Evolutionary conservation across 192 early-diverging fungal species (phyloP).

Genomic region (Coemansia sp.): DNA sequence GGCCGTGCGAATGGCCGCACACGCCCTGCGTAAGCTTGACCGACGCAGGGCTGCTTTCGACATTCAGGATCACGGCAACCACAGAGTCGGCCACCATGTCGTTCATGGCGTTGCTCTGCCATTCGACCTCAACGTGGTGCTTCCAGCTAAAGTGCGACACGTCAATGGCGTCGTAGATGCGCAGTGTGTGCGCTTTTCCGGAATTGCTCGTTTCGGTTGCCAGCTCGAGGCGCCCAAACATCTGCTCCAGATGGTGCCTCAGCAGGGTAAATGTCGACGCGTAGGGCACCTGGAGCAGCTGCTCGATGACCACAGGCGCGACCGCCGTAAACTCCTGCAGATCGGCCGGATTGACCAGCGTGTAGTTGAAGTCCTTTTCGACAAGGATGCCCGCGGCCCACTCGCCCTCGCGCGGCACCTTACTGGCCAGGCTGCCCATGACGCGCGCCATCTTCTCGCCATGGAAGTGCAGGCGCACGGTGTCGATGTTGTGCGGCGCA

Average conservation of each 20-base stretch:
- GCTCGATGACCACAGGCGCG: constrained; percentile 68
- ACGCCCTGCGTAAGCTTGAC: constrained; percentile 64
- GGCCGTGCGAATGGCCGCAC: constrained; percentile 26
- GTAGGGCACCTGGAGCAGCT: constrained; percentile 73
- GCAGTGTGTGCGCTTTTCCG: constrained; percentile 28
- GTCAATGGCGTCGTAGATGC: constrained; percentile 74
- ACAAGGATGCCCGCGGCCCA: constrained; percentile 78
- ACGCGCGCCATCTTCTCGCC: constrained; percentile 95
- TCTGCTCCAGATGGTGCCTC: constrained; percentile 86
- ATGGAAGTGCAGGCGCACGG: constrained; percentile 85
- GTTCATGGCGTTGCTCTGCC: constrained; percentile 86
- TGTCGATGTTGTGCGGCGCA: constrained; percentile 85
- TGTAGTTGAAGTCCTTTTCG: constrained; percentile 84
- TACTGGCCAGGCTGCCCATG: constrained; percentile 72
- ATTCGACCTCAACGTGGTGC: constrained; percentile 70
- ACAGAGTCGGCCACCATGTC: constrained; percentile 97
- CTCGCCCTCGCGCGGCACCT: constrained; percentile 66
- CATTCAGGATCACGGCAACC: constrained; percentile 76
- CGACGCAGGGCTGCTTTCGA: constrained; percentile 83
- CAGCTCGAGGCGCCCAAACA: constrained; percentile 74
- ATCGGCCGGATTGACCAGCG: constrained; percentile 77
- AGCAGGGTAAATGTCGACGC: constrained; percentile 75
- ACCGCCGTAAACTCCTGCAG: constrained; percentile 81
- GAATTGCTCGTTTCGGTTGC: constrained; percentile 24
- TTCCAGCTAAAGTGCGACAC: constrained; percentile 61